These are phyloP conservation scores for Aureococcus anophagefferens DNA, from an alignment of 108 stramenopile species.

Conservation along the genomic window DNA sequence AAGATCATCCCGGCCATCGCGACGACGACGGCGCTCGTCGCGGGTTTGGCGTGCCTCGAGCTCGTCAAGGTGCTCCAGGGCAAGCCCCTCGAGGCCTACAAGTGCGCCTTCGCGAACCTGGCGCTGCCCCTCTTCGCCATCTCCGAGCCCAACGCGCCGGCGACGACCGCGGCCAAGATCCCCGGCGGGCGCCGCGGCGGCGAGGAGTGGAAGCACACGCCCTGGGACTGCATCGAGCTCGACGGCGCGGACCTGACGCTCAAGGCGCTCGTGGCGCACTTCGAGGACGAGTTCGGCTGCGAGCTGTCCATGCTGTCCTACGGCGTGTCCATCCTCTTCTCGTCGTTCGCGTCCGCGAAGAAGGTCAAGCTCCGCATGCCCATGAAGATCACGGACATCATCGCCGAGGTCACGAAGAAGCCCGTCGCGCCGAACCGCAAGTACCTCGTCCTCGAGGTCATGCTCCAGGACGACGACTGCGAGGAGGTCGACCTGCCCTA, in stretches of 20 bases:
- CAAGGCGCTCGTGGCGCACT: conserved; percentile 74
- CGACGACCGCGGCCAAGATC: conserved; percentile 64
- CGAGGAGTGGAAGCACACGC: conserved; percentile 86
- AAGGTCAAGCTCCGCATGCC: conserved; percentile 85
- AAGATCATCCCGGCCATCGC: conserved; percentile 98
- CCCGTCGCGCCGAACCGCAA: conserved; percentile 73
- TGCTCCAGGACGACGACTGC: conserved; percentile 76
- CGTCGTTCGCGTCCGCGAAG: conserved; percentile 91
- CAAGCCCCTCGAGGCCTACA: conserved; percentile 82
- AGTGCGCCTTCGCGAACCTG: conserved; percentile 83
- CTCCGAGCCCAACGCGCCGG: conserved; percentile 77
- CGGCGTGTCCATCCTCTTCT: conserved; percentile 89
- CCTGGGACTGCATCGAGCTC: conserved; percentile 91
- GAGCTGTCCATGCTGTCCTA: conserved; percentile 93
- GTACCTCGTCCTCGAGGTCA: conserved; percentile 78
- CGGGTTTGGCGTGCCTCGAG: conserved; percentile 90
- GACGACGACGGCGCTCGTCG: conserved; percentile 94
- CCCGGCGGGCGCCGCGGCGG: conserved; percentile 38
- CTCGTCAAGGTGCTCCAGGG: conserved; percentile 88
- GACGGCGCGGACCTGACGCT: conserved; percentile 75
- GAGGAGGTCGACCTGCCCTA: conserved; percentile 90
- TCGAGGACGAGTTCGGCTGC: conserved; percentile 83
- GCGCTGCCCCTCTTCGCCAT: conserved; percentile 96
- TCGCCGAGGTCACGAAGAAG: conserved; percentile 75
- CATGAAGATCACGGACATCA: conserved; percentile 82